Conservation (phyloP, 768 basidiomycete species). For the Sistotremastrum suecicum region DNA sequence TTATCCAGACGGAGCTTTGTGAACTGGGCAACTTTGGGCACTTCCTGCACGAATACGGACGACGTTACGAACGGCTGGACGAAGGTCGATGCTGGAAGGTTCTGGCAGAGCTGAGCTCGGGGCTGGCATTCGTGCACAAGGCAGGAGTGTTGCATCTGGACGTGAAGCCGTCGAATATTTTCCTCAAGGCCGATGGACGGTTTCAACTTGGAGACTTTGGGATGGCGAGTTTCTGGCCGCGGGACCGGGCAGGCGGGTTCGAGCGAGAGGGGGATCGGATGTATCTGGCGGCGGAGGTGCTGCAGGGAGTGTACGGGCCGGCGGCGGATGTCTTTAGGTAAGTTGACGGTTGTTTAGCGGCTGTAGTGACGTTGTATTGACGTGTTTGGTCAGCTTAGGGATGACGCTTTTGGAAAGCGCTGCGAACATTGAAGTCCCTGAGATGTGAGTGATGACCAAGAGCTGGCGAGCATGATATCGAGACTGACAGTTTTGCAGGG, state of each 20-base stretch:
- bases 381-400: slow-evolving; percentile 51
- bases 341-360: slow-evolving; percentile 15
- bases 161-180: slow-evolving; percentile 94
- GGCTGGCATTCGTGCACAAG: slow-evolving; percentile 80
- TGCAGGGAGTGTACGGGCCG: slow-evolving; percentile 83
- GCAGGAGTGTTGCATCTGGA: slow-evolving; percentile 88
- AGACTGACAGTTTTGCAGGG: slow-evolving; percentile 38
- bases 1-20: slow-evolving; percentile 91
- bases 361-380: background rate
- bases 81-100: slow-evolving; percentile 96
- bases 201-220: slow-evolving; percentile 99
- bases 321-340: slow-evolving; percentile 96
- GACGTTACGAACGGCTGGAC: slow-evolving; percentile 68
- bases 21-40: slow-evolving; percentile 81
- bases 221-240: slow-evolving; percentile 90
- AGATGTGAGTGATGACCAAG: slow-evolving; percentile 52
- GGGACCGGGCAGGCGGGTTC: slow-evolving; percentile 34
- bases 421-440: slow-evolving; percentile 92
- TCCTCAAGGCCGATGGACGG: slow-evolving; percentile 72
- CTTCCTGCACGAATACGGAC: slow-evolving; percentile 88
- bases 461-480: slow-evolving; percentile 3
- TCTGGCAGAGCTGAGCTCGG: slow-evolving; percentile 76
- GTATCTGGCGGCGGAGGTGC: slow-evolving; percentile 92
- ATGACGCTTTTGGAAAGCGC: slow-evolving; percentile 94
- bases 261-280: slow-evolving; percentile 96